Evolutionary conservation across 768 basidiomycete genomes (phyloP).

Genomic region (Pleurotus platypus): DNA sequence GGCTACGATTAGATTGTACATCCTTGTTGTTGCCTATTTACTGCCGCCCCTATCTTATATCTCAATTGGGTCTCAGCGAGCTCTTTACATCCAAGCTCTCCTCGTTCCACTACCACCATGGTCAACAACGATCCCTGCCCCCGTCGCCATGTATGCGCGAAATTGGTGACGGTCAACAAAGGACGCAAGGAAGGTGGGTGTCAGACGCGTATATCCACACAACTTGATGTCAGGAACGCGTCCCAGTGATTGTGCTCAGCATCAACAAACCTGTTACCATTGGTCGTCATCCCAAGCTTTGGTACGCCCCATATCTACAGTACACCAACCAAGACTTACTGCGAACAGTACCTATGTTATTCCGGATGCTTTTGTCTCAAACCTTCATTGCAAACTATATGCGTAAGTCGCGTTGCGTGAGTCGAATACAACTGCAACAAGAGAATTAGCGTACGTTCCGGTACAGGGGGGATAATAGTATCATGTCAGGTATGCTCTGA

Average conservation of each 20-base stretch:
- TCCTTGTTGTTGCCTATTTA: neutral
- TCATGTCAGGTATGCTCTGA: constrained; percentile 63
- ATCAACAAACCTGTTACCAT: constrained; percentile 63
- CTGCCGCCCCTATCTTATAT: neutral
- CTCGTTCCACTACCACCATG: neutral
- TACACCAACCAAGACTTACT: constrained; percentile 17
- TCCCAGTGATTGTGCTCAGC: constrained; percentile 54
- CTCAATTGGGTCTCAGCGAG: neutral
- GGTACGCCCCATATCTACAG: constrained; percentile 33
- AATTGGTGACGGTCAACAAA: constrained; percentile 55
- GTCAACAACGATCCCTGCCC: neutral
- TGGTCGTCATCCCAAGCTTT: constrained; percentile 67
- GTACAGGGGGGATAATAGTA: constrained; percentile 68
- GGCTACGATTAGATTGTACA: constrained; percentile 68
- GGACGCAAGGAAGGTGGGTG: constrained; percentile 65
- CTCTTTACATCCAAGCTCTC: neutral
- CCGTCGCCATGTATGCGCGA: constrained; percentile 57
- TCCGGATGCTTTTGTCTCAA: constrained; percentile 59
- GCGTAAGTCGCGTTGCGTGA: constrained; percentile 45
- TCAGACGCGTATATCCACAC: neutral
- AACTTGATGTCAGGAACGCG: too few relatives aligned
- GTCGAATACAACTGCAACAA: neutral
- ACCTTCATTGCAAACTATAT: constrained; percentile 74
- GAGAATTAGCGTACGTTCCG: constrained; percentile 55
- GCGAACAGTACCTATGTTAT: constrained; percentile 59